Percentiles rank a stretch among this genome's conserved stretches.
phyloP scores from a whole-genome alignment of 805 yeast genomes.

The Cyberlindnera samutprakarnensis region DNA sequence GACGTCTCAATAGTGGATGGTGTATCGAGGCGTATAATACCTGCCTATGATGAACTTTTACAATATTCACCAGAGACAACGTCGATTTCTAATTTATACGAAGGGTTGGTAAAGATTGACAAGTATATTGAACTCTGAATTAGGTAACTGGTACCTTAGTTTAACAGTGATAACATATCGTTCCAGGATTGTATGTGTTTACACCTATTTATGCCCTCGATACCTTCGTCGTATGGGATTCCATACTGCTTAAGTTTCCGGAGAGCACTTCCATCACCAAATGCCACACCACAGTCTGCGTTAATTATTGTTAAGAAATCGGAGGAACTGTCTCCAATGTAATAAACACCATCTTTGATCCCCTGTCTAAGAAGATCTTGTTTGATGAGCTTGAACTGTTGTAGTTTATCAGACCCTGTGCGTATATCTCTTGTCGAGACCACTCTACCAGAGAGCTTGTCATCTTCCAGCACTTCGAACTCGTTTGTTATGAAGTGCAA shows the following conservation, averaged over 20 bases:
- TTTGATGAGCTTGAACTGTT: constrained; percentile 16
- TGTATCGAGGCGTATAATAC: constrained; percentile 36
- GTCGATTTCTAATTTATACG: constrained; percentile 54
- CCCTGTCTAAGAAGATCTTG: constrained; percentile 12
- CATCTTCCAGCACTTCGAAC: constrained; percentile 25
- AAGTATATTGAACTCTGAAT: constrained; percentile 36
- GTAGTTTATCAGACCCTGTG: constrained; percentile 48
- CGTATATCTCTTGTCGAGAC: constrained; percentile 25
- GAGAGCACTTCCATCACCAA: constrained; percentile 31
- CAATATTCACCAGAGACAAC: constrained; percentile 60
- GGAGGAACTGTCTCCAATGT: constrained; percentile 58
- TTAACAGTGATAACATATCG: constrained; percentile 10
- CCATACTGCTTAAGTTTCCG: constrained; percentile 20
- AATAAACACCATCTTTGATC: constrained; percentile 24
- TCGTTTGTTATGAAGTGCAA: constrained; percentile 42
- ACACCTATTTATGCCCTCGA: constrained; percentile 10
- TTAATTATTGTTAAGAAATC: constrained; percentile 45
- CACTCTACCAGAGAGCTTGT: constrained; percentile 6
- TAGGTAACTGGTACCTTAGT: constrained; percentile 2
- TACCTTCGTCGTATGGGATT: constrained; percentile 11
- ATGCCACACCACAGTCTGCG: constrained; percentile 39
- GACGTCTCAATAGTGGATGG: constrained; percentile 33
- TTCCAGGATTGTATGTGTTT: constrained; percentile 18
- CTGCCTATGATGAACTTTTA: constrained; percentile 66
- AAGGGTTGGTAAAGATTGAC: constrained; percentile 61